Evolutionary conservation across 106 monocot species (phyloP), one percentile per base, ranked within the genome.

Genomic region (Cymbidium sinense): DNA sequence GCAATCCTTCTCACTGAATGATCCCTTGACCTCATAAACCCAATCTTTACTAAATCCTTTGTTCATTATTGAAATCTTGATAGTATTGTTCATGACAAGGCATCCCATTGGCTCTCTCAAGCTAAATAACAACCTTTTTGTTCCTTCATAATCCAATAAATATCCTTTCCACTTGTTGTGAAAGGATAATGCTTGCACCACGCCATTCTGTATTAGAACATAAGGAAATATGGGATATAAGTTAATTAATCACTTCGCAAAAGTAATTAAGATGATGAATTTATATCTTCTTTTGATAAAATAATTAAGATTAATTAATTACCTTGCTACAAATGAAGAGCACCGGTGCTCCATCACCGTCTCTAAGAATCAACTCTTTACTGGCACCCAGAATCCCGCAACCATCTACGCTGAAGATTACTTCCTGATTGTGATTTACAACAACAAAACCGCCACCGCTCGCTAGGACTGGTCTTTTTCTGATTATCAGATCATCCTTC

Each of bases 401-500:
- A 31, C 95, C 95, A 62, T 88, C 86, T 5, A 93, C 95, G 0
- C 75, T 50, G 82, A 95, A 93, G 18, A 90, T 76, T 39, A 82
- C 74, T 35, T 79, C 80, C 67, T 90, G 88, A 20, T 71, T n/a
- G 20, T 36, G 11, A 70, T 84, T 80, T 73, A 74, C 77, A 64
- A 95, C 92, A 0, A 84, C 90, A 9, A 92, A 79, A 19, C 95
- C 95, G 10, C 94, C 94, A 28, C 95, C 95, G 75, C 78, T 90
- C 3, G 90, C 69, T 12, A 84, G 73, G 19, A 36, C 79, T n/a
- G 92, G 95, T 73, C 95, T 85, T 79, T 82, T 86, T 75, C 95
- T 79, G 8, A 95, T 82, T 37, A 83, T 82, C 75, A 95, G 41
- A 36, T 65, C 44, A 5, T 76, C 69, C 51, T 83, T 83, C 3